Conservation (phyloP, 768 basidiomycete genomes). For the Agaricus bisporus region DNA sequence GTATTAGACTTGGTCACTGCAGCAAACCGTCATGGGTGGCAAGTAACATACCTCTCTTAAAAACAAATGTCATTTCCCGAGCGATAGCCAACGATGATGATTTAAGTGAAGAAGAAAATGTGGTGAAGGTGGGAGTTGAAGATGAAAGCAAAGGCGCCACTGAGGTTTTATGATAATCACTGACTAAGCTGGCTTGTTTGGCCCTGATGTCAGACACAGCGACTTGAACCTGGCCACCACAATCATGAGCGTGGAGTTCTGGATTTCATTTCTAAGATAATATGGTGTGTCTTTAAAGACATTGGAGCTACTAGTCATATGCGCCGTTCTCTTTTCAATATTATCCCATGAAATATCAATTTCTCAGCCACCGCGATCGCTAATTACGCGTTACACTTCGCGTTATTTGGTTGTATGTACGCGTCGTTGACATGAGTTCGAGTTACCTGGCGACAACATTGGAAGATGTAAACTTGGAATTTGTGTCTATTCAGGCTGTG, state of each 20-base stretch:
- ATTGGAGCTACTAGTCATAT: not conserved
- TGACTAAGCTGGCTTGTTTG: conserved; percentile 10
- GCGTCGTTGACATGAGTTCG: not conserved
- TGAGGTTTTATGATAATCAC: conserved; percentile 12
- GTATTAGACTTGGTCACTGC: no score
- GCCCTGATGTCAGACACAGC: conserved; percentile 3
- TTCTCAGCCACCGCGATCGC: not conserved
- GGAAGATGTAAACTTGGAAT: no score
- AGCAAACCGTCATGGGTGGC: not conserved
- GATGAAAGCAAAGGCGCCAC: not conserved
- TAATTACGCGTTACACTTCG: conserved; percentile 7
- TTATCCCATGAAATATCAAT: not conserved
- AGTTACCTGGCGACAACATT: no score
- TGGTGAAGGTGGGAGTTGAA: not conserved
- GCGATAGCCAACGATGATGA: not conserved
- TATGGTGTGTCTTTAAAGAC: not conserved
- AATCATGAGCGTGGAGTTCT: not conserved
- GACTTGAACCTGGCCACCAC: not conserved
- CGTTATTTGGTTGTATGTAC: conserved; percentile 7
- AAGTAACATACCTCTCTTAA: conserved; percentile 31
- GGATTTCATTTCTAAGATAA: not conserved
- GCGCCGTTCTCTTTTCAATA: not conserved
- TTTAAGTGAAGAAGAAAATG: not conserved
- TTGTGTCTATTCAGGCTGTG: no score
- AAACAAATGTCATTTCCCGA: conserved; percentile 18